Percentiles rank a stretch among this genome's conserved stretches.
Conservation (phyloP, 1,284 basidiomycete genomes). For the Cryptococcus maquisensis region DNA sequence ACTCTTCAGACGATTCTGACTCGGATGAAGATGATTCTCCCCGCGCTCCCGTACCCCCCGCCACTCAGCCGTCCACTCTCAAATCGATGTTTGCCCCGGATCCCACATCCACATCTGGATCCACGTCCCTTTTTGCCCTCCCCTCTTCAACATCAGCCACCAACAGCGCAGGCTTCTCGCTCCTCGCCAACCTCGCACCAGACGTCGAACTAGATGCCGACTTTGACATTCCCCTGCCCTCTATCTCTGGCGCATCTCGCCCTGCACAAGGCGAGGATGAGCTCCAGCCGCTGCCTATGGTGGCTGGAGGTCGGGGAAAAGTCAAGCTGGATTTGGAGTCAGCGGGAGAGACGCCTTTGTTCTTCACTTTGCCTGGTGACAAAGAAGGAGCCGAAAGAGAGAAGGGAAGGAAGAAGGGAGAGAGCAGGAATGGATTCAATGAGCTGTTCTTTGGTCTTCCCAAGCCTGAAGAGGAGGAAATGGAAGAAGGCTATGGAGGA, state of each 20-base stretch:
- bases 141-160: constrained; percentile 2
- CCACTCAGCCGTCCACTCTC: constrained; percentile 2
- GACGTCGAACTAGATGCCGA: constrained; percentile 46
- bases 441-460: constrained; percentile 10
- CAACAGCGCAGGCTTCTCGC: constrained; percentile 27
- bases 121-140: constrained; percentile 1
- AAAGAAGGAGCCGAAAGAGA: constrained; percentile 4
- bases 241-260: constrained; percentile 7
- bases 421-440: constrained; percentile 15
- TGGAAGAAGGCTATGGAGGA: not conserved
- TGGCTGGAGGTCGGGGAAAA: constrained; percentile 16
- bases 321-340: constrained; percentile 29
- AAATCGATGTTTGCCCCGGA: constrained; percentile 4
- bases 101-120: constrained; percentile 8
- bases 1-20: constrained; percentile 15
- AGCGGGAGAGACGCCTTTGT: constrained; percentile 33
- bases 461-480: not conserved
- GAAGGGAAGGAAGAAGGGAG: constrained; percentile 12
- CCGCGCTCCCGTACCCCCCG: not conserved
- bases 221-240: constrained; percentile 34
- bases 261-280: constrained; percentile 7
- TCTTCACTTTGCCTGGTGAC: constrained; percentile 32
- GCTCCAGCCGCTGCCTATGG: constrained; percentile 17
- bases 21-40: constrained; percentile 16
- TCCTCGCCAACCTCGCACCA: constrained; percentile 33